Evolutionary conservation across 345 rosid genomes (phyloP).

Genomic region (Psidium guajava): DNA sequence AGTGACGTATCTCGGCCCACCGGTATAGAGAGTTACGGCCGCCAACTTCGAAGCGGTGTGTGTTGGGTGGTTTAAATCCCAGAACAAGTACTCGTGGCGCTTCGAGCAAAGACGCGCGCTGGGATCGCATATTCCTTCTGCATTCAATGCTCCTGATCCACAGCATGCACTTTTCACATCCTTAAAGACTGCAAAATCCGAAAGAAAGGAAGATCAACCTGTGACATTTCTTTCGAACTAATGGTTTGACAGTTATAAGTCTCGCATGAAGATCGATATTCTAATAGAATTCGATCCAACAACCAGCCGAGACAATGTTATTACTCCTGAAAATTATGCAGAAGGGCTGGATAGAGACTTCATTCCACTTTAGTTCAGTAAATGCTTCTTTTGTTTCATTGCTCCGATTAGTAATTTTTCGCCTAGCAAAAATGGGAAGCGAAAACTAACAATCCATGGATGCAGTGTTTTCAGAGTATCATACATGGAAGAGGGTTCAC

Average conservation of each 20-base stretch:
- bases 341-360: neutral
- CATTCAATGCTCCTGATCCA: slow-evolving; percentile 24
- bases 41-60: slow-evolving; percentile 33
- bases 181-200: slow-evolving; percentile 18
- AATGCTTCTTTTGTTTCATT: neutral
- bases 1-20: slow-evolving; percentile 21
- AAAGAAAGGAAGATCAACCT: neutral
- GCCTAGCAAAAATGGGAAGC: neutral
- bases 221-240: neutral
- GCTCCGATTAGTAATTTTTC: neutral
- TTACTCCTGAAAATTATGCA: neutral
- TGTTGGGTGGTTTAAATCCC: slow-evolving; percentile 46
- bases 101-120: slow-evolving; percentile 24
- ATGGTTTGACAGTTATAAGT: neutral
- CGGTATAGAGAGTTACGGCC: slow-evolving; percentile 29
- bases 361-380: neutral
- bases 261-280: neutral
- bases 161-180: slow-evolving; percentile 33
- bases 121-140: slow-evolving; percentile 7
- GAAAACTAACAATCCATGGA: neutral
- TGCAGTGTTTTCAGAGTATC: slow-evolving; percentile 7
- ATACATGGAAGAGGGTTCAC: slow-evolving; percentile 11
- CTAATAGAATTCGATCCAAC: neutral
- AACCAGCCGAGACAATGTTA: neutral
- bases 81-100: slow-evolving; percentile 29